phyloP scores from a whole-genome alignment of 495 filamentous ascomycete genomes.

The Penicillium samsonianum region DNA sequence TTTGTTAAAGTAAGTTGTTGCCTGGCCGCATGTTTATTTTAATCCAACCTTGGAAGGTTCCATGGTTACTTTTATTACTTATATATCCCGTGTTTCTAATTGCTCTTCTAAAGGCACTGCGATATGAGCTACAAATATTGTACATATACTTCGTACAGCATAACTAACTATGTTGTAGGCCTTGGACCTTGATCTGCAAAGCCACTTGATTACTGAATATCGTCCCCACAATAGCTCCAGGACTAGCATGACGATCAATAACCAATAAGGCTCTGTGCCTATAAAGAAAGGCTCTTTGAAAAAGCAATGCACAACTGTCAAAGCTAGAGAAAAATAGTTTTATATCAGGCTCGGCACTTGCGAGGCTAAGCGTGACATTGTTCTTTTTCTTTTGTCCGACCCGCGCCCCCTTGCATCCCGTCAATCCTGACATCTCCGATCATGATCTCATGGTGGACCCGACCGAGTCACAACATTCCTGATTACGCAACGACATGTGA shows the following conservation, averaged over 20 bases:
- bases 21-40: not conserved
- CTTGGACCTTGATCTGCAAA: too few species aligned
- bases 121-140: not conserved
- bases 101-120: not conserved
- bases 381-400: not conserved
- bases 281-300: not conserved
- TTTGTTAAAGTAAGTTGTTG: not conserved
- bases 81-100: not conserved
- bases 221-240: not conserved
- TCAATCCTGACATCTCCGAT: constrained; percentile 8
- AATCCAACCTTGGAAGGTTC: too few species aligned
- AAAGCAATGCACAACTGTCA: not conserved
- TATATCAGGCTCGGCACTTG: not conserved
- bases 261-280: not conserved
- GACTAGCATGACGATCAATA: not conserved
- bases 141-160: too few species aligned
- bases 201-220: not conserved
- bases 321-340: not conserved
- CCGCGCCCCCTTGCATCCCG: constrained; percentile 17
- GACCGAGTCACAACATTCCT: not conserved
- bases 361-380: not conserved
- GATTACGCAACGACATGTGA: constrained; percentile 1
- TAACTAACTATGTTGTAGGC: too few species aligned
- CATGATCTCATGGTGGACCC: constrained; percentile 18
- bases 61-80: not conserved